Percentiles rank a stretch among this genome's conserved stretches.
phyloP scores from a whole-genome alignment of 1,284 basidiomycete species.

The Ceratobasidium sp. region DNA sequence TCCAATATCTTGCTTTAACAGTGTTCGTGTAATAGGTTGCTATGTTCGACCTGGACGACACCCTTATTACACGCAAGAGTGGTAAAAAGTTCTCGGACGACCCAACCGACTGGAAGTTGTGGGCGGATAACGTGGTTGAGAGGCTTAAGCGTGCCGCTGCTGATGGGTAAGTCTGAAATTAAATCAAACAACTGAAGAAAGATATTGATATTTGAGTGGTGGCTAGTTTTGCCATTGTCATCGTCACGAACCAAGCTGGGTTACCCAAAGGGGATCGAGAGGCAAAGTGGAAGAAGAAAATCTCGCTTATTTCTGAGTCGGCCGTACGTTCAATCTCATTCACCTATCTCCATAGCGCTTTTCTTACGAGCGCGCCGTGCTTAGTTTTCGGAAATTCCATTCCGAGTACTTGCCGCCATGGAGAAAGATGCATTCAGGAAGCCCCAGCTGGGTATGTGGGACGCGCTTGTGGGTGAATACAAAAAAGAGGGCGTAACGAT shows the following conservation, averaged over 20 bases:
- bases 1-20: no score
- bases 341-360: neutral
- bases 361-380: slow-evolving; percentile 24
- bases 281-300: slow-evolving; percentile 80
- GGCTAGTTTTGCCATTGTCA: slow-evolving; percentile 77
- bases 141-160: slow-evolving; percentile 73
- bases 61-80: slow-evolving; percentile 77
- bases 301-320: slow-evolving; percentile 77
- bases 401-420: slow-evolving; percentile 84
- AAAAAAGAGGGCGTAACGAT: slow-evolving; percentile 71
- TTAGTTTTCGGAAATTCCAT: slow-evolving; percentile 80
- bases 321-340: slow-evolving; percentile 53
- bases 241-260: slow-evolving; percentile 83
- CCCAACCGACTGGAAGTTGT: slow-evolving; percentile 80
- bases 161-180: slow-evolving; percentile 67
- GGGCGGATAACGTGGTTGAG: slow-evolving; percentile 74
- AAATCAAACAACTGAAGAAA: neutral
- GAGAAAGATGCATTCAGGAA: slow-evolving; percentile 86
- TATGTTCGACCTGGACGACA: slow-evolving; percentile 90
- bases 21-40: slow-evolving; percentile 69
- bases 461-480: slow-evolving; percentile 75
- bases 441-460: slow-evolving; percentile 91
- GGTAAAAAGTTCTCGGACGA: slow-evolving; percentile 64
- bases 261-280: slow-evolving; percentile 62
- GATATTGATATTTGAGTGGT: neutral